A percentile compares a stretch with the other conserved stretches of the same genome.
phyloP scores from a whole-genome alignment of 495 filamentous ascomycete genomes.

The Aspergillus taichungensis region DNA sequence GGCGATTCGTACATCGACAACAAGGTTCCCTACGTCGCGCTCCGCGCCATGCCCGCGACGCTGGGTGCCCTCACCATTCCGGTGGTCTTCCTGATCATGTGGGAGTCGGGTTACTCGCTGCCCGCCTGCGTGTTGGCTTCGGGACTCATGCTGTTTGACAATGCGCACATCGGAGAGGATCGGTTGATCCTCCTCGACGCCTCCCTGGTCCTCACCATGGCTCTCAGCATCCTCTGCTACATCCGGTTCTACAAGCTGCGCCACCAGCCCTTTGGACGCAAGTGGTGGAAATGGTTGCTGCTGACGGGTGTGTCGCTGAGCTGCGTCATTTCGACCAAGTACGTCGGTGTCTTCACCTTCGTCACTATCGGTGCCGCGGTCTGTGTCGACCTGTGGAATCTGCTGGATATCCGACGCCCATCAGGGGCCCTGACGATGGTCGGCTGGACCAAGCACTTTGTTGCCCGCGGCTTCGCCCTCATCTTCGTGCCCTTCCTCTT shows the following conservation, averaged over 20 bases:
- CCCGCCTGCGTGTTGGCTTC: slow-evolving; percentile 85
- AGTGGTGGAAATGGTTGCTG: slow-evolving; percentile 99
- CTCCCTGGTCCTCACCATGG: slow-evolving; percentile 90
- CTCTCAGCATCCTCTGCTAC: slow-evolving; percentile 84
- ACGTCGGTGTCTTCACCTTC: slow-evolving; percentile 94
- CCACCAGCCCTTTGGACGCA: slow-evolving; percentile 78
- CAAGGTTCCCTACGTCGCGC: slow-evolving; percentile 93
- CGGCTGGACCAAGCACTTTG: slow-evolving; percentile 83
- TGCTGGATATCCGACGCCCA: slow-evolving; percentile 77
- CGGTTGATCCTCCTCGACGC: slow-evolving; percentile 92
- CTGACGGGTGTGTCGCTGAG: slow-evolving; percentile 88
- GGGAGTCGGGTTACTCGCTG: slow-evolving; percentile 96
- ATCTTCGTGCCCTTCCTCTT: slow-evolving; percentile 91
- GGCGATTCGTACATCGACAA: slow-evolving; percentile 96
- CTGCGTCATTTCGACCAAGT: slow-evolving; percentile 97
- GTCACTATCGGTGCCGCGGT: slow-evolving; percentile 94
- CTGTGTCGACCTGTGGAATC: slow-evolving; percentile 87
- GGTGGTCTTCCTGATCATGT: slow-evolving; percentile 96
- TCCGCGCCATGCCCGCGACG: slow-evolving; percentile 85
- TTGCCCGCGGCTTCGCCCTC: slow-evolving; percentile 70
- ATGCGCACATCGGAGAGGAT: slow-evolving; percentile 96
- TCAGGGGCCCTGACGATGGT: slow-evolving; percentile 67
- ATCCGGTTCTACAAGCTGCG: slow-evolving; percentile 96
- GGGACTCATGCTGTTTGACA: slow-evolving; percentile 87
- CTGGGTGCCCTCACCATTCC: slow-evolving; percentile 89